Base-by-base conservation (phyloP, 1,139 yeast species). In the Suhomyces atakaporum region DNA sequence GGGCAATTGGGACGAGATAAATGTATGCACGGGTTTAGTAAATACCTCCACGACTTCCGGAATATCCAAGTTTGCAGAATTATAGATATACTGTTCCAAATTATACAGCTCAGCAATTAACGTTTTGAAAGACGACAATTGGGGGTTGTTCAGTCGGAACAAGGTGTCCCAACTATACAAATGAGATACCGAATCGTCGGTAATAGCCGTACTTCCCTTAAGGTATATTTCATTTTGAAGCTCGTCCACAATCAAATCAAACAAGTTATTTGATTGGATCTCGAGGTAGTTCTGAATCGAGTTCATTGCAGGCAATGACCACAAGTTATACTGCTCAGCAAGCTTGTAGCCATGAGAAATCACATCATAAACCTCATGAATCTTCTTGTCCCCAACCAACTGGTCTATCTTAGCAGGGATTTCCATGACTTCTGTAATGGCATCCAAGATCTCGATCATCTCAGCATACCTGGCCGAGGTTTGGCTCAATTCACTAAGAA, bases 211-310 rank as follows among this genome's bases (percentile, higher is more conserved):
- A 26, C 35, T 23, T 29, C 50, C 52, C 49, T 82, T 84, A 38
- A 86, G 67, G 54, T 86, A 90, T 13, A 89, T 67, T 41, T 87
- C 85, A 39, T 73, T 77, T 44, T 80, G 83, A 28, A 89, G 64
- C 54, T 89, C 96, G 46, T 86, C 96, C 14, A 87, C 67, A 18
- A 89, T 66, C 52, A 79, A 79, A 39, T 83, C 88, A 51, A 84
- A 84, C 30, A 90, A 60, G 35, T 74, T 73, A 52, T 69, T 81
- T 27, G 81, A 79, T 50, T 86, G 95, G 5, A 73, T 56, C 33
- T 77, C 77, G 25, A 88, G 63, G 47, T 81, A 82, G 25, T 68
- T 69, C 42, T 75, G 79, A 10, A 82, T 63, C 4, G 80, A 73
- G 28, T 63, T 62, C 59, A 88, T 66, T 0, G 86, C 81, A 0